A percentile compares a stretch with the other conserved stretches of the same genome.
These are phyloP conservation scores for Mycena sanguinolenta DNA, from an alignment of 768 basidiomycete species.

Conservation along the genomic window DNA sequence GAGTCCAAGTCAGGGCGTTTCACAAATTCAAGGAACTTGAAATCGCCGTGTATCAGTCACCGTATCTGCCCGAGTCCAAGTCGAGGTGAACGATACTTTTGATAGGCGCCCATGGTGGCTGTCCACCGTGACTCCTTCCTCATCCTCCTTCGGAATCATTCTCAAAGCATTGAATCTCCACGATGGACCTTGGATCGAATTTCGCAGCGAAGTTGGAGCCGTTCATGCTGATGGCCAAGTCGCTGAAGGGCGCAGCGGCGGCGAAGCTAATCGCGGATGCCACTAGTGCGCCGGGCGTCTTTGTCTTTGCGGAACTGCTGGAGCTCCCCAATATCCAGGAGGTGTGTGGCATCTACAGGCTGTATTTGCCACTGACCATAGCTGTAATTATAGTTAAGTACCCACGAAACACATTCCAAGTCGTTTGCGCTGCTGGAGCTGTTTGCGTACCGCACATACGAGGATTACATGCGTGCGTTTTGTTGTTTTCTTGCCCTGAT, in stretches of 20 bases:
- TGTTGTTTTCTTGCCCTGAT: neutral
- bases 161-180: too few relatives aligned
- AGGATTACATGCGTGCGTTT: slow-evolving; percentile 81
- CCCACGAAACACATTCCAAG: slow-evolving; percentile 72
- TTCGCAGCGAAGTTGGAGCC: slow-evolving; percentile 85
- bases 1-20: too few relatives aligned
- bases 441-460: slow-evolving; percentile 91
- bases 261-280: slow-evolving; percentile 91
- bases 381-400: slow-evolving; percentile 66
- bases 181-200: slow-evolving; percentile 78
- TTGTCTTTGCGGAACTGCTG: slow-evolving; percentile 91
- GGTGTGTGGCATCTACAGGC: slow-evolving; percentile 53
- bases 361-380: slow-evolving; percentile 43
- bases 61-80: too few relatives aligned
- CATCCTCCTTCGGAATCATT: too few relatives aligned
- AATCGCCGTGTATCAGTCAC: too few relatives aligned
- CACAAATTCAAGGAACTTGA: too few relatives aligned
- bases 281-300: slow-evolving; percentile 90
- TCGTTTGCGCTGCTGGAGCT: slow-evolving; percentile 80
- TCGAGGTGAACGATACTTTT: too few relatives aligned
- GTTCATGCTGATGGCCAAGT: slow-evolving; percentile 92
- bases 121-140: too few relatives aligned
- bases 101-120: too few relatives aligned
- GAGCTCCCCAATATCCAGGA: slow-evolving; percentile 88
- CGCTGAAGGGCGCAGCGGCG: slow-evolving; percentile 91